Conservation (phyloP, 805 yeast species). For the Saturnispora saitoi region DNA sequence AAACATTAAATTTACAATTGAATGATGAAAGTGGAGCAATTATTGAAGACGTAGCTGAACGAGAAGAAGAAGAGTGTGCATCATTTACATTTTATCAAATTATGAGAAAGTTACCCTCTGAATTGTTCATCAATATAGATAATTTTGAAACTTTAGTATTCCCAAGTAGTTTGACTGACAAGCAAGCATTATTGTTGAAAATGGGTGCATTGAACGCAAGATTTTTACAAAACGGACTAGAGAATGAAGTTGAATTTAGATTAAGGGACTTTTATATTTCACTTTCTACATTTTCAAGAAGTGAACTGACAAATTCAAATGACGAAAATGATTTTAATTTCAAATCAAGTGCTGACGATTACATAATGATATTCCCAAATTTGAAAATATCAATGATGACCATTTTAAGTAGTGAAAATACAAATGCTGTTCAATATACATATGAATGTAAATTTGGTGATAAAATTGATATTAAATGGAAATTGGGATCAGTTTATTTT, state of each 20-base stretch:
- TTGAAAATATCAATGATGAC: constrained; percentile 78
- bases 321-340: constrained; percentile 13
- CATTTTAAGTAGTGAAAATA: constrained; percentile 50
- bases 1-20: constrained; percentile 47
- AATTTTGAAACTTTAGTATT: constrained; percentile 55
- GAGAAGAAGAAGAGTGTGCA: background rate
- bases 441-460: constrained; percentile 78
- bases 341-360: constrained; percentile 36
- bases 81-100: constrained; percentile 20
- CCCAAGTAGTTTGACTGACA: constrained; percentile 75
- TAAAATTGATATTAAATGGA: constrained; percentile 88
- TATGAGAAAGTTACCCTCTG: constrained; percentile 49
- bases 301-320: constrained; percentile 36
- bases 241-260: constrained; percentile 49
- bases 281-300: constrained; percentile 47
- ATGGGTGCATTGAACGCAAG: constrained; percentile 46
- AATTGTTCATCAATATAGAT: constrained; percentile 54
- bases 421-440: constrained; percentile 52
- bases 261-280: constrained; percentile 60
- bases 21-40: background rate
- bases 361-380: constrained; percentile 72
- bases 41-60: background rate
- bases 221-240: constrained; percentile 41
- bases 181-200: constrained; percentile 60
- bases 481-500: constrained; percentile 81